These are phyloP conservation scores for Lactarius vividus DNA, from an alignment of 768 basidiomycete species.

Conservation along the genomic window DNA sequence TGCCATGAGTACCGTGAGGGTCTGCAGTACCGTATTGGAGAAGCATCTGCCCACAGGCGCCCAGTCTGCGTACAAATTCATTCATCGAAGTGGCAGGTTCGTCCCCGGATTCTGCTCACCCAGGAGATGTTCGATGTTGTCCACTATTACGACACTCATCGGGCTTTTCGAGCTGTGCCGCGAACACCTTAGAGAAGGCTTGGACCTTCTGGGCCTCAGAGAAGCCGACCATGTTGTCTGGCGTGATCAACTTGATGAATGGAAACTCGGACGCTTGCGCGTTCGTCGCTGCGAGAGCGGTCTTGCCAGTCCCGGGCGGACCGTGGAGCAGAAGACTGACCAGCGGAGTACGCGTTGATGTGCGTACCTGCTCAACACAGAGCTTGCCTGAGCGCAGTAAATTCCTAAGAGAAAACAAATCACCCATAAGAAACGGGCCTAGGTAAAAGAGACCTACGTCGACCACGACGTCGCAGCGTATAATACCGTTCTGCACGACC, in stretches of 20 bases:
- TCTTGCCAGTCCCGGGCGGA: constrained; percentile 88
- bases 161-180: constrained; percentile 98
- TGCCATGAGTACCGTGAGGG: constrained; percentile 81
- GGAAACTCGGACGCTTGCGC: constrained; percentile 90
- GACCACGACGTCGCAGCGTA: constrained; percentile 72
- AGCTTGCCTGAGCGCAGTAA: constrained; percentile 85
- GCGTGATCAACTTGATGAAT: constrained; percentile 93
- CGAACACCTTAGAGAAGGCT: constrained; percentile 88
- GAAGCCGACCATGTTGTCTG: constrained; percentile 96
- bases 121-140: constrained; percentile 88
- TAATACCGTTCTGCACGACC: constrained; percentile 87
- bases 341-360: constrained; percentile 65
- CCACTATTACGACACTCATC: constrained; percentile 87
- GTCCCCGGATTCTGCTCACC: constrained; percentile 47
- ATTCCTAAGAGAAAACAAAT: constrained; percentile 50
- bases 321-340: constrained; percentile 83
- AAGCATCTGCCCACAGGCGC: constrained; percentile 97
- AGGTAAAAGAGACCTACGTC: constrained; percentile 54
- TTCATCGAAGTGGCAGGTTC: not conserved
- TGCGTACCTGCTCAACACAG: constrained; percentile 86
- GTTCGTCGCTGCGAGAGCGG: constrained; percentile 90
- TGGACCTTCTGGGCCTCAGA: constrained; percentile 89
- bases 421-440: not conserved
- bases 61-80: constrained; percentile 62
- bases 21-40: constrained; percentile 90